Percentiles rank a stretch among this genome's conserved stretches.
Conservation (phyloP, 371 early-diverging fungal species). For the Mucor irregularis region DNA sequence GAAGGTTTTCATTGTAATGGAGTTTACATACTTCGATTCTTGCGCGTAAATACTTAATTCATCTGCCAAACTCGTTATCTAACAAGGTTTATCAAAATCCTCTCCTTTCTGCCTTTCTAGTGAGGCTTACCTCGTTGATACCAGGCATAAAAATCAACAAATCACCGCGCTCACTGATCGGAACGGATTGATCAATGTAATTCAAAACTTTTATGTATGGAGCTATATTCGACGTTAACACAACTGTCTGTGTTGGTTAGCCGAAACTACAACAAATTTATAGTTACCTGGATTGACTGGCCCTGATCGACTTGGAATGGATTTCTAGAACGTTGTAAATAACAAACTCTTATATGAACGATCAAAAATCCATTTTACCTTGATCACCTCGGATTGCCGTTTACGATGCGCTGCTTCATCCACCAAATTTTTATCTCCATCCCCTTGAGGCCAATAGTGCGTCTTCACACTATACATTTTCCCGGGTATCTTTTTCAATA, state of each 20-base stretch:
- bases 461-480: constrained; percentile 53
- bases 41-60: constrained; percentile 37
- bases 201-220: constrained; percentile 66
- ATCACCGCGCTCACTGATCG: constrained; percentile 66
- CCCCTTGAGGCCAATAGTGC: constrained; percentile 46
- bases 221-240: no score
- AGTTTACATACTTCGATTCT: constrained; percentile 28
- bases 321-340: no score
- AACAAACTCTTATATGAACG: no score
- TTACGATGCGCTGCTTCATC: constrained; percentile 52
- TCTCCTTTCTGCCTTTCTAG: no score
- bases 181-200: constrained; percentile 62
- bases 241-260: no score
- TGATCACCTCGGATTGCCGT: constrained; percentile 38
- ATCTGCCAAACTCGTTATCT: constrained; percentile 57
- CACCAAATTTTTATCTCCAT: constrained; percentile 55
- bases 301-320: constrained; percentile 44
- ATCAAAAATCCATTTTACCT: no score
- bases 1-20: background rate
- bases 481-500: constrained; percentile 55
- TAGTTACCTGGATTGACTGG: constrained; percentile 43
- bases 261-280: no score
- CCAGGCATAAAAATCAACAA: constrained; percentile 71
- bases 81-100: background rate
- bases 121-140: constrained; percentile 65